Evolutionary conservation across 331 rosid species (phyloP).

Genomic region (Erythrophleum ivorense): DNA sequence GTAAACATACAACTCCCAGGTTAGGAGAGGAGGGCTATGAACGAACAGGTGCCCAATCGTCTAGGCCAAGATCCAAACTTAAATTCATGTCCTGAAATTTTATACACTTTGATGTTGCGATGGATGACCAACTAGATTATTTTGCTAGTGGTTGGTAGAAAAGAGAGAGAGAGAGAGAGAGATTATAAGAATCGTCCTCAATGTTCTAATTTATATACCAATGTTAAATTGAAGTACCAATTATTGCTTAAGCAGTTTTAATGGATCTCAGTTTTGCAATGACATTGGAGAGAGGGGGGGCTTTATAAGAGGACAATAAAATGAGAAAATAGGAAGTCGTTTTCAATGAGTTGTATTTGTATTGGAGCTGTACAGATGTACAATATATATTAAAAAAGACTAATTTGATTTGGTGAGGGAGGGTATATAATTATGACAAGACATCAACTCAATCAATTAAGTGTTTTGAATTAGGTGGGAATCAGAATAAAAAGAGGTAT

Average conservation of each 20-base stretch:
- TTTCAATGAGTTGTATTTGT: background rate
- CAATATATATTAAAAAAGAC: background rate
- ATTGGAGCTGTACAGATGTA: background rate
- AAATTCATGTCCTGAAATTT: background rate
- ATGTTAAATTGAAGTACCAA: background rate
- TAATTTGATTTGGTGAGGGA: constrained; percentile 9
- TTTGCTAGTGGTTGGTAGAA: background rate
- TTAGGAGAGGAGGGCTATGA: background rate
- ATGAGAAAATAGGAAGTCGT: background rate
- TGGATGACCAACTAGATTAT: background rate
- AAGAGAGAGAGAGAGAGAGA: background rate
- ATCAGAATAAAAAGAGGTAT: background rate
- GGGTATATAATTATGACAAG: background rate
- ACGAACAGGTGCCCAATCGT: background rate
- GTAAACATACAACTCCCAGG: background rate
- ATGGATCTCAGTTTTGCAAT: background rate
- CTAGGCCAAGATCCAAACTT: background rate
- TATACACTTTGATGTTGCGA: background rate
- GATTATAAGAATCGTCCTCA: background rate
- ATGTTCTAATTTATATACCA: too few relatives aligned
- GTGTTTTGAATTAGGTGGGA: background rate
- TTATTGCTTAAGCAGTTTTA: background rate
- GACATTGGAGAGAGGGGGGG: background rate
- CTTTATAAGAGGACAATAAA: background rate
- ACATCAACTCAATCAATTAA: constrained; percentile 1